Evolutionary conservation across 495 filamentous ascomycete species (phyloP), one percentile per base, ranked within the genome.

Genomic region (Pyrenula massariospora): DNA sequence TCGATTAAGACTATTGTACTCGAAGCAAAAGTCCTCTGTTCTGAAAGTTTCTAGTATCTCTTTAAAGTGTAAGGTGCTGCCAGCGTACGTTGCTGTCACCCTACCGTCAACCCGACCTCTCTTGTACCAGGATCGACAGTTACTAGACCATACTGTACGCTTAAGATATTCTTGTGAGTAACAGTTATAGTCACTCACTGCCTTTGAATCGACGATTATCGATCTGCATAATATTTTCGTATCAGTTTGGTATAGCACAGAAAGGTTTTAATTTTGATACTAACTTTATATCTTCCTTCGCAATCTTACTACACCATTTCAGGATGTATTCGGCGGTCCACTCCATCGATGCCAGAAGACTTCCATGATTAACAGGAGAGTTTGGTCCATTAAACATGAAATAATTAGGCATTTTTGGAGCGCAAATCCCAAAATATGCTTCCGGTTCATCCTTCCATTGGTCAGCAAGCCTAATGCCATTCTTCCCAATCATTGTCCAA

Each of bases 81-180:
- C 72, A 12, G 69, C 63, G 60, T 66, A 74, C 5, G 65, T 63
- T 2, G 66, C 70, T 10, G 66, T 68, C 12, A 73, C 60, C 12
- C 63, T 60, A 2, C 70, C 69, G 22, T 68, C 62, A 5, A 65
- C 55, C 11, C 25, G 54, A 20, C 64, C 65, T 10, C 65, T 65
- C 11, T 78, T 81, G 60, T 82, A 80, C 77, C 77, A 80, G 19
- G 74, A 78, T 12, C 73, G 70, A 56, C 79, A 82, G n/a, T 73
- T 65, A 25, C 67, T 59, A 3, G 66, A 61, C 65, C 76, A 82
- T 0, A 78, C 73, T 1, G 74, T 79, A 19, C 64, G 63, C 12
- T 67, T n/a, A n/a, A n/a, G n/a, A n/a, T n/a, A n/a, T n/a, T n/a
- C n/a, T n/a, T n/a, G n/a, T n/a, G n/a, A n/a, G n/a, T n/a, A n/a